Evolutionary conservation across 1,284 basidiomycete species (phyloP).

Genomic region (Somion occarium): DNA sequence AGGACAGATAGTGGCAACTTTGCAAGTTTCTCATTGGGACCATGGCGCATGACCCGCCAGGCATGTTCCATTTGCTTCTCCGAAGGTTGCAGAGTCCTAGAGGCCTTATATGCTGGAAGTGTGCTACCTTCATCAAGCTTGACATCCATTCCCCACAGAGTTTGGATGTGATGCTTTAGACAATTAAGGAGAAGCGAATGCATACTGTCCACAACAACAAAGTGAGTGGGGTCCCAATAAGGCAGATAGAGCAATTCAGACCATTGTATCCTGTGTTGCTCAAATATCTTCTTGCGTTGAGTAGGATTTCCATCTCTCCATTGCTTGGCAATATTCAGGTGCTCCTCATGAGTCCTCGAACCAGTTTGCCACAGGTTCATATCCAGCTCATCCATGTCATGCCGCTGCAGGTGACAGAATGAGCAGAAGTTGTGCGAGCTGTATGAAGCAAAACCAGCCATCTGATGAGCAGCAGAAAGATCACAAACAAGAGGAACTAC

Average conservation of each 20-base stretch:
- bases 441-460: not conserved
- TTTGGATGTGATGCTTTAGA: not conserved
- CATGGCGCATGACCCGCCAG: not conserved
- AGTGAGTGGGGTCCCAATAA: conserved; percentile 32
- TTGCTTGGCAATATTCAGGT: not conserved
- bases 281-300: not conserved
- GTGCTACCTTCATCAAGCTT: not conserved
- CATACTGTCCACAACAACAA: conserved; percentile 34
- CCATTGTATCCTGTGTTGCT: conserved; percentile 25
- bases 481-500: conserved; percentile 3
- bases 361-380: not conserved
- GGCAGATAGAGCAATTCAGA: conserved; percentile 32
- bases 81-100: not conserved
- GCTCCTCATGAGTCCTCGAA: not conserved
- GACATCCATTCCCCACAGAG: not conserved
- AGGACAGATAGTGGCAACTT: not conserved
- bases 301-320: not conserved
- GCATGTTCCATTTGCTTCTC: not conserved
- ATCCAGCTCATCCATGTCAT: not conserved
- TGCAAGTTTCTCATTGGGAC: not conserved
- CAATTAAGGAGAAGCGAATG: conserved; percentile 18
- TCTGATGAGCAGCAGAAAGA: not conserved
- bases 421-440: not conserved
- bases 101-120: not conserved
- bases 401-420: not conserved